Evolutionary conservation across 2,329 filamentous ascomycete genomes (phyloP), one percentile per base, ranked within the genome.

Genomic region (Penicillium thymicola): DNA sequence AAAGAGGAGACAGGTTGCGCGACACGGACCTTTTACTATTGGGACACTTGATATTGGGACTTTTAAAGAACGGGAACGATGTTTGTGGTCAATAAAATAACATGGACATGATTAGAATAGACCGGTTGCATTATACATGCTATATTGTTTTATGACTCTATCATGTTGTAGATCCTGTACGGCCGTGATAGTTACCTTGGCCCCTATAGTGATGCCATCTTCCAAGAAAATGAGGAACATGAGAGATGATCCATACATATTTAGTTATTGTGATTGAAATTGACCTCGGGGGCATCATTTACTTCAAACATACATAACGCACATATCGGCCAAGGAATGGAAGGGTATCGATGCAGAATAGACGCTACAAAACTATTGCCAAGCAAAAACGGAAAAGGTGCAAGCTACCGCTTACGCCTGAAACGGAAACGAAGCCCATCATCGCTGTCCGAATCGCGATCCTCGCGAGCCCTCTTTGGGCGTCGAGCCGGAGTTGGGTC

Each of bases 391-490:
- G 5, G 27, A 18, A 32, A 13, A 48, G 54, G 2, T 9, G 18
- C 1, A 25, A 11, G 23, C 54, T 65, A 68, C 5, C 75, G 74
- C 65, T 76, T 76, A 58, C 79, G 74, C 61, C 78, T 78, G 62
- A 85, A 85, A 53, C 80, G 76, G 63, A 84, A 83, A 32, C 80
- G 81, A 56, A 79, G 73, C 60, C 81, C 81, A 64, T 85, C 82
- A 28, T 84, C 83, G 65, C 83, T 82, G 43, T 83, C 83, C 41
- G 79, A 81, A 34, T 81, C 80, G 7, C 74, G 68, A 50, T 67
- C 64, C 61, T 69, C 67, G 61, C 72, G 75, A 51, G 48, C 55
- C 58, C 72, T 72, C 63, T 73, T 76, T 46, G 66, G 69, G 50
- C 59, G 70, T 44, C 55, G 59, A 48, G 55, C 58, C 44, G 62